A percentile compares a stretch with the other conserved stretches of the same genome.
Evolutionary conservation across 345 rosid genomes (phyloP).

Genomic region (Pistacia atlantica): DNA sequence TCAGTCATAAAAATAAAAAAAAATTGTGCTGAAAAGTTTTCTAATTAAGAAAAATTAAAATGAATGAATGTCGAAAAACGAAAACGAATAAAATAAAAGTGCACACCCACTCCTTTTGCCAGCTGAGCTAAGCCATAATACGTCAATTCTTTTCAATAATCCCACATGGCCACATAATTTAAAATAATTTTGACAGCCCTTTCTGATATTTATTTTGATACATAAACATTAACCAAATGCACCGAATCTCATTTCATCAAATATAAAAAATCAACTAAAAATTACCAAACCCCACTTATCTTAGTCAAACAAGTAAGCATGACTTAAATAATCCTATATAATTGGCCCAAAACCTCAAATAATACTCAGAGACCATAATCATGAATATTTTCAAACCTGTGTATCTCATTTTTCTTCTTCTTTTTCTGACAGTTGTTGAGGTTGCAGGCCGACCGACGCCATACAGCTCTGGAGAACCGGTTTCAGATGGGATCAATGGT

Average conservation of each 20-base stretch:
- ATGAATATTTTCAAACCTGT: background rate
- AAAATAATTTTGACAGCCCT: background rate
- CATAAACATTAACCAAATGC: background rate
- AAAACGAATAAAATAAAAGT: background rate
- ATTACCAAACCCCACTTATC: background rate
- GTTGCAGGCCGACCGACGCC: background rate
- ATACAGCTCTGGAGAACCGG: background rate
- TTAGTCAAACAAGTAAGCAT: background rate
- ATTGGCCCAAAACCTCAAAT: background rate
- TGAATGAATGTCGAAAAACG: background rate
- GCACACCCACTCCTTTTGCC: background rate
- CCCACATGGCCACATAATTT: background rate
- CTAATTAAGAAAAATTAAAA: background rate
- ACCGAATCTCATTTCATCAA: background rate
- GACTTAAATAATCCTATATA: background rate
- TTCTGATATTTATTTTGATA: too few species aligned
- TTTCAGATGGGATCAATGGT: slow-evolving; percentile 17
- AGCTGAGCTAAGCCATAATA: background rate
- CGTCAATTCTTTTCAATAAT: background rate
- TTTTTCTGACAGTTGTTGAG: background rate
- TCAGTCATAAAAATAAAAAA: too few species aligned
- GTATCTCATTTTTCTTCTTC: background rate
- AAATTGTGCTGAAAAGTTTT: too few species aligned
- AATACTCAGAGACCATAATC: background rate
- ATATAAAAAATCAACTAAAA: background rate